Base-by-base conservation (phyloP, 495 filamentous ascomycete genomes). In the Penicillium lividum region DNA sequence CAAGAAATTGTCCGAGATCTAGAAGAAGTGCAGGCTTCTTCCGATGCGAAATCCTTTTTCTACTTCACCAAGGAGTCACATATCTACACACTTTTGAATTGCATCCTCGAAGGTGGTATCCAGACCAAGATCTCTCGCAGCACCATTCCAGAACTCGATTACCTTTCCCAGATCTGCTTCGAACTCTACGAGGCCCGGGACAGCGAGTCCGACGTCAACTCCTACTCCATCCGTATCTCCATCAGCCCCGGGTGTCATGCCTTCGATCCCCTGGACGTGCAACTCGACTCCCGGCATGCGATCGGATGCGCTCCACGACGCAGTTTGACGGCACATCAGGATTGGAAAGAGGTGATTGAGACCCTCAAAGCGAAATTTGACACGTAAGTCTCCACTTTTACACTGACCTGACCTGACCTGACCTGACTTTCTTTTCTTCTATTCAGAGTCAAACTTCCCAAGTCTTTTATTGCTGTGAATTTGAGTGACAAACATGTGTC, bases 61-160 rank as follows among this genome's bases (percentile, higher is more conserved):
- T 98, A 98, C 75, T 98, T 98, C 70, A 98, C 94, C 29, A 98
- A 98, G 69, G 94, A 98, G 77, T 94, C 90, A 5, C 94, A 98
- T 64, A 97, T 98, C 63, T 98, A 98, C 75, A 98, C 94, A 16
- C 82, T 98, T 31, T 82, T 98, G 47, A 98, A 98, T 73, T 98
- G 95, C 72, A 97, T 98, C 60, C 79, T 98, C 33, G 94, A 97
- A 75, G 94, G 94, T 59, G 94, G 95, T 34, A 89, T 98, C 59
- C 87, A 92, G 62, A 94, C 93, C 27, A 97, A 97, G 74, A 89
- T 90, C 61, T 87, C 91, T 59, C 85, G 94, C 44, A 90, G 88
- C 66, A 90, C 91, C 30, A 98, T 98, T 61, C 94, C 94, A 0
- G 94, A 98, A 69, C 83, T 98, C 47, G 94, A 98, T 69, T 98